Base-by-base conservation (phyloP, 768 basidiomycete species). In the Lentinula raphanica region DNA sequence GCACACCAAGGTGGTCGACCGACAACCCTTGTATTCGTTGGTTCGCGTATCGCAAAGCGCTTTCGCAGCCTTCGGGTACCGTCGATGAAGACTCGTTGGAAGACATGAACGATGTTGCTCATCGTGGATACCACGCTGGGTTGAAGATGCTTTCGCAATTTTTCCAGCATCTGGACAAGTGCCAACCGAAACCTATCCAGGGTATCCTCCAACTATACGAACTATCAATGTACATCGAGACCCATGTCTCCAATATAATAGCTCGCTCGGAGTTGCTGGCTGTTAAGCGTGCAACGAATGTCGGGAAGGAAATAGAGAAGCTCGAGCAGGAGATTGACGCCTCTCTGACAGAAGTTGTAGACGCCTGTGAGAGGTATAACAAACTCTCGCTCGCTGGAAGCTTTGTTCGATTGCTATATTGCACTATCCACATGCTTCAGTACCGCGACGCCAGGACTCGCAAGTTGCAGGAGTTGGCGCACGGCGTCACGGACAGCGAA, bases 321-420 rank as follows among this genome's bases (percentile, higher is more conserved):
- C 49, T 62, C 5, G 54, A 58, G 31, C 29, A 12, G 29, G 21
- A 32, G 21, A 57, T 59, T 27, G 23, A 23, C 25, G 27, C 13
- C 2, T 39, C 42, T 23, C 38, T 23, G 36, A 50, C 42, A 9
- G 23, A 46, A 13, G 44, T 65, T 29, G 25, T 51, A 28, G 28
- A 54, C 17, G 28, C 59, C 1, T 57, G 56, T 23, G 48, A 44
- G 8, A 35, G 36, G 48, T 65, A 60, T 49, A 32, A 42, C 32
- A 44, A 58, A 12, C 50, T 63, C 13, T 58, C 64, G 21, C 58
- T 65, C 3, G 63, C 62, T 12, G 62, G 60, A 21, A 65, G 59
- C 49, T 65, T 63, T 49, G 35, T 60, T 6, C 60, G 49, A 9
- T 51, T 56, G 3, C 5, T 49, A 11, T 49, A 15, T 23, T 56